phyloP scores from a whole-genome alignment of 768 basidiomycete genomes.

The Filobasidium wieringae region DNA sequence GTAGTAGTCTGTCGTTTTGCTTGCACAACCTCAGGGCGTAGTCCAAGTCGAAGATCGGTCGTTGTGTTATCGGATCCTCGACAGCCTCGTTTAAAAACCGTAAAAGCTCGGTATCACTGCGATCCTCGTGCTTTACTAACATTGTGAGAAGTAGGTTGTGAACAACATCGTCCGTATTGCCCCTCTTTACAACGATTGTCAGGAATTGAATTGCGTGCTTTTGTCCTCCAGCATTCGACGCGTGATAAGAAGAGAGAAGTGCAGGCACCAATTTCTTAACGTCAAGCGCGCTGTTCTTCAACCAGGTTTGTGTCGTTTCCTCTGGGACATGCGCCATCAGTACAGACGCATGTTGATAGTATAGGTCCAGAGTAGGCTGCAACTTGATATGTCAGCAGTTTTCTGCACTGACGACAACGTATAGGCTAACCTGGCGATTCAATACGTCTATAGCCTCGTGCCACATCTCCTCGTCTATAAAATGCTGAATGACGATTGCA shows the following conservation, averaged over 20 bases:
- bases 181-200: constrained; percentile 54
- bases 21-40: constrained; percentile 91
- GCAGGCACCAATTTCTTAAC: constrained; percentile 80
- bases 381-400: background rate
- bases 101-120: constrained; percentile 42
- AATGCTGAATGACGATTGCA: constrained; percentile 76
- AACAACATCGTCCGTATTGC: constrained; percentile 66
- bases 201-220: constrained; percentile 78
- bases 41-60: constrained; percentile 92
- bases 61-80: constrained; percentile 64
- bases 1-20: constrained; percentile 61
- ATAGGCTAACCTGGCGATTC: constrained; percentile 59
- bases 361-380: constrained; percentile 72
- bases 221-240: constrained; percentile 46
- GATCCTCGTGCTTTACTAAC: constrained; percentile 47
- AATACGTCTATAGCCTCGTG: constrained; percentile 76
- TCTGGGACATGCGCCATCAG: constrained; percentile 76
- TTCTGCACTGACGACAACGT: background rate
- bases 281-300: constrained; percentile 66
- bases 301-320: constrained; percentile 84
- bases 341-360: constrained; percentile 83
- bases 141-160: constrained; percentile 91
- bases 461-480: constrained; percentile 89
- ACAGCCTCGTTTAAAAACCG: constrained; percentile 75
- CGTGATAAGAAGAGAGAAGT: constrained; percentile 65